These are phyloP conservation scores for Diophrys appendiculata DNA, from an alignment of 73 alveolate genomes.

Conservation along the genomic window DNA sequence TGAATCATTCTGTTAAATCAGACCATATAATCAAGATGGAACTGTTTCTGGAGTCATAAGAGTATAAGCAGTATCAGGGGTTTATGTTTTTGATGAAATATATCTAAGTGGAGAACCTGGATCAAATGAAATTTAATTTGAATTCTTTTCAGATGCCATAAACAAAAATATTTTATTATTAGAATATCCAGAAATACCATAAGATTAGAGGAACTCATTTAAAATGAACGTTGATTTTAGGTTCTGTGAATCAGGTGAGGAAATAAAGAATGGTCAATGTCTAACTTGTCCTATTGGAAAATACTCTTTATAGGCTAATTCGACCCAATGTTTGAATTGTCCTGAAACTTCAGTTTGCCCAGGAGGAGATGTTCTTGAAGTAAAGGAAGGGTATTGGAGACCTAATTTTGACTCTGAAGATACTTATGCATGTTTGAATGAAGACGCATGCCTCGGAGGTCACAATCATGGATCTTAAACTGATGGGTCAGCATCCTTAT, in stretches of 20 bases:
- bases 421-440: background rate
- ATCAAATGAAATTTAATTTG: background rate
- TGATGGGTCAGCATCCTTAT: background rate
- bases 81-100: background rate
- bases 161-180: background rate
- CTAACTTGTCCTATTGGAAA: background rate
- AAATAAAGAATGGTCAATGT: background rate
- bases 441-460: slow-evolving; percentile 15
- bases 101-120: background rate
- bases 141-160: background rate
- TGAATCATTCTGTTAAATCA: background rate
- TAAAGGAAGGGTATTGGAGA: slow-evolving; percentile 23
- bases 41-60: background rate
- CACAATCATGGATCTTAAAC: background rate
- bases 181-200: background rate
- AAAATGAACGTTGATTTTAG: background rate
- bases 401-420: background rate
- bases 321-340: background rate
- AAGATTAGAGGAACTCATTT: background rate
- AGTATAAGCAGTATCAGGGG: background rate
- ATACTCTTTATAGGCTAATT: background rate
- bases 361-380: background rate
- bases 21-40: background rate
- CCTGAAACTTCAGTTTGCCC: slow-evolving; percentile 5
- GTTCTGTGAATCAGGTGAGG: slow-evolving; percentile 6